phyloP scores from a whole-genome alignment of 176 grass and related monocot genomes.

The Sorghum bicolor region Sorghum_bicolor_NCBIv3 NC_012878.2:50129001-50129500 shows the following conservation, averaged over 20 bases:
- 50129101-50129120: neutral
- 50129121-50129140: neutral
- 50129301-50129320: neutral
- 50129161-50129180: neutral
- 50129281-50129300: neutral
- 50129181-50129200: neutral
- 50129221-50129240: neutral
- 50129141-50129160: neutral
- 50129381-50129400: neutral
- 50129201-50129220: neutral
- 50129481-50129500: neutral
- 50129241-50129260: neutral
- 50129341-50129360: neutral
- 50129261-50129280: neutral
- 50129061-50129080: slow-evolving; percentile 49
- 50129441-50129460: neutral
- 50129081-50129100: neutral
- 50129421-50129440: neutral
- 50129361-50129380: neutral
- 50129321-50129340: neutral
- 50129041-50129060: slow-evolving; percentile 84
- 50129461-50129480: neutral
- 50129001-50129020: slow-evolving; percentile 94
- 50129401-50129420: neutral
- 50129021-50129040: slow-evolving; percentile 94